Base-by-base conservation (phyloP, 2,329 filamentous ascomycete species). In the Cyphellophora attinorum region DNA sequence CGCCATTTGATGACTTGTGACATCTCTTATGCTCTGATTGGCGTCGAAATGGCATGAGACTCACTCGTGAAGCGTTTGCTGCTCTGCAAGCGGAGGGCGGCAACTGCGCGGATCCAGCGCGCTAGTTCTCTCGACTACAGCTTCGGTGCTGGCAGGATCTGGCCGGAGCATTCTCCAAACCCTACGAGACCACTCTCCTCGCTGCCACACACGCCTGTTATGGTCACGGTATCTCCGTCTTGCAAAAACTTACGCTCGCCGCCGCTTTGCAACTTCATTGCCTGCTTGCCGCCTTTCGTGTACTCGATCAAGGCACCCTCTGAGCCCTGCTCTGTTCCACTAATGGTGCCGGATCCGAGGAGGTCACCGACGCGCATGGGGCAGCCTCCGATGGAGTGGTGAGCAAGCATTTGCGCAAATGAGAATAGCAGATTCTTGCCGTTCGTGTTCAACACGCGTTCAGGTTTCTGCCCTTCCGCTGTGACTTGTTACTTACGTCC, bases 401-500 rank as follows among this genome's bases (percentile, higher is more conserved):
- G 83, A 1, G 83, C 74, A 27, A 89, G 65, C 81, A 88, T 86
- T 55, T 89, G 83, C 4, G 80, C 73, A 59, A 88, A 89, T 0
- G 81, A 86, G 69, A 77, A 89, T n/a, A 89, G 65, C 8, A 89
- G 64, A 50, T 88, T 72, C 45, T 67, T 72, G 6, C 76, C 72
- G 38, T 68, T 79, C 40, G 68, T 79, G 41, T 60, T 67, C 1
- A 70, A 65, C 30, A 88, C 70, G 0, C 71, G 73, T 0, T 72
- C 76, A 0, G 68, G 61, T 32, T 62, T 60, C 18, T 68, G 69
- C 6, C 65, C 41, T 52, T 64, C 39, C 58, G 44, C 46, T 50
- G 36, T 33, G 18, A 5, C 18, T 13, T n/a, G 18, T 28, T 31
- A 30, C 12, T 28, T 36, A 29, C 27, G 29, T 39, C 11, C 31